phyloP scores from a whole-genome alignment of 2,329 filamentous ascomycete species.

The Cercospora nicotianae region DNA sequence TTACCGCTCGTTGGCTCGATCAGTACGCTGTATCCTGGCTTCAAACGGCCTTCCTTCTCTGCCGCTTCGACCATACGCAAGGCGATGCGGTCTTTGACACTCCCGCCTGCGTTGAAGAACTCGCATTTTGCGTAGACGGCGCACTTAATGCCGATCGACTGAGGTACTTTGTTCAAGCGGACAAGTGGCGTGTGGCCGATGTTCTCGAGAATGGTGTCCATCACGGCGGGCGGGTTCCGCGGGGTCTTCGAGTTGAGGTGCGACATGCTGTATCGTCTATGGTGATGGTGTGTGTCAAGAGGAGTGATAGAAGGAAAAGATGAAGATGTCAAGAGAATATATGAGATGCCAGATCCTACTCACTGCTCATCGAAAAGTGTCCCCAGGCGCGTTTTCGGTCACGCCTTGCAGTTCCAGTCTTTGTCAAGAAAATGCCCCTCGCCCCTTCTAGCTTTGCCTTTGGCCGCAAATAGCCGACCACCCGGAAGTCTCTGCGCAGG shows the following conservation, averaged over 20 bases:
- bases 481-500: constrained; percentile 12
- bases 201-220: constrained; percentile 74
- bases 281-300: background rate
- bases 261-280: constrained; percentile 30
- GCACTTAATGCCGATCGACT: constrained; percentile 84
- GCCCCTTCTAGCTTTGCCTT: background rate
- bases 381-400: constrained; percentile 2
- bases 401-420: constrained; percentile 11
- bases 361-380: background rate
- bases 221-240: constrained; percentile 55
- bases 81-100: constrained; percentile 91
- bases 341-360: background rate
- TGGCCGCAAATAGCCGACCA: constrained; percentile 16
- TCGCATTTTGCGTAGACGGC: constrained; percentile 44
- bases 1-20: constrained; percentile 99
- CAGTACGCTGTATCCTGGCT: constrained; percentile 84
- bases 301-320: background rate
- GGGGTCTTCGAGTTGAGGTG: constrained; percentile 46
- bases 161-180: constrained; percentile 86
- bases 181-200: constrained; percentile 97
- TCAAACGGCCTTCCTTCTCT: constrained; percentile 87
- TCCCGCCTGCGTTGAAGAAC: constrained; percentile 65
- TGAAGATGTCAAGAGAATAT: background rate
- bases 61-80: constrained; percentile 97
- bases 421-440: background rate